Base-by-base conservation (phyloP, 495 filamentous ascomycete species). In the Hyaloscypha variabilis region DNA sequence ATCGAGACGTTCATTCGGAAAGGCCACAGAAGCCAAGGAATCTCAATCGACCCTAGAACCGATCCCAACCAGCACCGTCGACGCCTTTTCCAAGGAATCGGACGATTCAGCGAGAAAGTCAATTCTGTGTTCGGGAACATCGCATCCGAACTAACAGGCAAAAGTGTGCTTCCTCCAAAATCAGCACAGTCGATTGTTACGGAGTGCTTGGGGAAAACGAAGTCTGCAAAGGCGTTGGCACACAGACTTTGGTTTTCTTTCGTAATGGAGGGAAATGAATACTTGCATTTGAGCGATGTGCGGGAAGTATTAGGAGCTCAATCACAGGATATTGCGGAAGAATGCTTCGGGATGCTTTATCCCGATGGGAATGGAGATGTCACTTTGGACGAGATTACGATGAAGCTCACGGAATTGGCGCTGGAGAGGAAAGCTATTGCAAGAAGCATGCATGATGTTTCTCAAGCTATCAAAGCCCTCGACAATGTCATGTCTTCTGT, bases 221-320 rank as follows among this genome's bases (percentile, higher is more conserved):
- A 67, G 57, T 72, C 73, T 3, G 70, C 74, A 2, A 68, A 91
- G 71, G 91, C 91, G 3, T 74, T 77, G 28, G 75, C 66, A 8
- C 53, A 67, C 19, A 69, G 75, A 23, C 71, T 75, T 21, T 76
- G 73, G 72, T 69, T 70, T 68, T 76, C 72, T 3, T 69, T 77
- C 46, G 75, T 73, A 4, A 62, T 67, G 8, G 49, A 68, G 8
- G 71, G 75, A 21, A 73, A 70, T 62, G 69, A 75, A 6, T 58
- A 28, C 3, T 39, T 77, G 25, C 62, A 66, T 29, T 64, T 68
- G 2, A 60, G 67, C 14, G 75, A 77, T 46, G 60, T 77, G 19
- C 67, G 67, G 58, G 73, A 77, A 46, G 73, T 77, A 13, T 64
- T 77, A 10, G 73, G 72, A 11, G 70, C 69, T 0, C 70, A 69